Evolutionary conservation across 345 rosid species (phyloP).

Genomic region (Conringia planisiliqua): DNA sequence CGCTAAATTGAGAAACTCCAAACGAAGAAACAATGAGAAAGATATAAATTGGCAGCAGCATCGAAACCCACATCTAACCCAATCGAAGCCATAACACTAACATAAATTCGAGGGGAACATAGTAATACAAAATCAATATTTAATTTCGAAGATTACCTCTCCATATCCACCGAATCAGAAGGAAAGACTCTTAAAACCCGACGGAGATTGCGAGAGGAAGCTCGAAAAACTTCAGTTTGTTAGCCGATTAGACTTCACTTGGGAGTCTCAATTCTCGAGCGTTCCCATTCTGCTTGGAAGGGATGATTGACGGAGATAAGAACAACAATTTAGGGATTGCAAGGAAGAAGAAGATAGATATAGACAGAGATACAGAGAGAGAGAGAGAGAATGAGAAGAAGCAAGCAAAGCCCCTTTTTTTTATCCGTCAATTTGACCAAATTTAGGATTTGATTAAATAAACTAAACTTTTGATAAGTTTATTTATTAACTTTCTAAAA

Average conservation of each 20-base stretch:
- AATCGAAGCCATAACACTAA: not conserved
- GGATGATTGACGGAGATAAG: not conserved
- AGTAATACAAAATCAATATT: too few species aligned
- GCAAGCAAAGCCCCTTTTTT: conserved; percentile 14
- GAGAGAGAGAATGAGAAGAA: conserved; percentile 18
- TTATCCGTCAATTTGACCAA: conserved; percentile 25
- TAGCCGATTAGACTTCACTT: not conserved
- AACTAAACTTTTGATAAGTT: not conserved
- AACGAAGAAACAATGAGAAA: not conserved
- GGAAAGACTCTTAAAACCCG: too few species aligned
- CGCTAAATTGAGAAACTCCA: not conserved
- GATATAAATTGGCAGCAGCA: too few species aligned
- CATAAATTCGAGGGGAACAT: not conserved
- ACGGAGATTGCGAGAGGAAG: conserved; percentile 23
- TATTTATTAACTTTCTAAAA: conserved; percentile 9
- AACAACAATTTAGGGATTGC: conserved; percentile 24
- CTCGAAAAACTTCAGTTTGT: not conserved
- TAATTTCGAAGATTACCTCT: conserved; percentile 33
- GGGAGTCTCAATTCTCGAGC: not conserved
- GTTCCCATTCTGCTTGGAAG: not conserved
- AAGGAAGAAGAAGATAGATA: not conserved
- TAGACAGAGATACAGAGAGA: not conserved
- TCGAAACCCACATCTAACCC: not conserved
- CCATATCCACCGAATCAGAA: conserved; percentile 39
- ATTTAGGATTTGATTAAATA: conserved; percentile 21